These are phyloP conservation scores for Corinectria fuckeliana DNA, from an alignment of 2,329 filamentous ascomycete genomes.

Conservation along the genomic window DNA sequence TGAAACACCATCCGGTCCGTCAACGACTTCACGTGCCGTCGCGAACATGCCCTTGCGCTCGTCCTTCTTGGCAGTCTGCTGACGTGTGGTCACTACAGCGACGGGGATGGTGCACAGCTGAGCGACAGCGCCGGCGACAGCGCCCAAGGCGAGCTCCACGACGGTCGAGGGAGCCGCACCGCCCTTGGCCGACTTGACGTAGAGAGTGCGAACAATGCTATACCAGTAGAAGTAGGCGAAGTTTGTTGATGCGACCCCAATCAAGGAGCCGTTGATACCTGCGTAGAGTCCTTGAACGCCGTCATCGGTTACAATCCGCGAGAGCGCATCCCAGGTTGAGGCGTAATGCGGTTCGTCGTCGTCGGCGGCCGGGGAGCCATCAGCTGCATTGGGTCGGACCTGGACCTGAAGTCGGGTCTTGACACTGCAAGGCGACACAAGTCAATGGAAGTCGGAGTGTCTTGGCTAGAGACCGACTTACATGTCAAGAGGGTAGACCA, in stretches of 20 bases:
- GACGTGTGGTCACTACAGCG: constrained; percentile 91
- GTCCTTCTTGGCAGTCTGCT: constrained; percentile 87
- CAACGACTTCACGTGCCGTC: constrained; percentile 86
- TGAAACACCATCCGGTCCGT: constrained; percentile 86
- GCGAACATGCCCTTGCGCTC: constrained; percentile 87
- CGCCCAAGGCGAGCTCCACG: constrained; percentile 83
- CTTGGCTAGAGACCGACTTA: constrained; percentile 54
- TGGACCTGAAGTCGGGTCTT: constrained; percentile 98
- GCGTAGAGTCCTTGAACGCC: constrained; percentile 85
- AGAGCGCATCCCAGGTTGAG: constrained; percentile 87
- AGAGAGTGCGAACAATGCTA: constrained; percentile 82
- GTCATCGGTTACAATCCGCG: constrained; percentile 81
- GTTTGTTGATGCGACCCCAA: constrained; percentile 96
- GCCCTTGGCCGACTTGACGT: constrained; percentile 66
- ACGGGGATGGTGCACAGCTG: constrained; percentile 97
- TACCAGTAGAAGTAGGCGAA: constrained; percentile 99
- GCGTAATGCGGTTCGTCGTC: constrained; percentile 74
- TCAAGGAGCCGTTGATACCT: constrained; percentile 82
- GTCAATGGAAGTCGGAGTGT: neutral
- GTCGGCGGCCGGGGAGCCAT: constrained; percentile 48
- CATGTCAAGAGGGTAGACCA: constrained; percentile 98
- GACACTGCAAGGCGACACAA: constrained; percentile 63
- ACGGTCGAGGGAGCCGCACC: constrained; percentile 72
- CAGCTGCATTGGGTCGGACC: constrained; percentile 66
- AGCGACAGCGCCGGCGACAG: constrained; percentile 85